Evolutionary conservation across 768 basidiomycete genomes (phyloP).

Genomic region (Termitomyces sp.): DNA sequence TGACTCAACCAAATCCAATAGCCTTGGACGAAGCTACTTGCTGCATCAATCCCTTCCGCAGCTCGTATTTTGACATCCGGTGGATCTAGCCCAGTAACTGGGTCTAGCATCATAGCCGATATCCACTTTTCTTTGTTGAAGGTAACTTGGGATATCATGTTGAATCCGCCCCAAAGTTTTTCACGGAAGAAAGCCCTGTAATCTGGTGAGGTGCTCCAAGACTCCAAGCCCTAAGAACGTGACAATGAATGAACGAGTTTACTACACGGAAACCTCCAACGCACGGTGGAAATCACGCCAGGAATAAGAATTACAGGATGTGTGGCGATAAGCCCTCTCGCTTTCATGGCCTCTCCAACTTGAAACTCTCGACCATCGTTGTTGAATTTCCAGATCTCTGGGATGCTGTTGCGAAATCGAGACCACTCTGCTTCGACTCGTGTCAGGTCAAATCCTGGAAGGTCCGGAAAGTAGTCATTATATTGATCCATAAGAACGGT

Average conservation of each 20-base stretch:
- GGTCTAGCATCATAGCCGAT: constrained; percentile 85
- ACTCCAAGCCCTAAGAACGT: constrained; percentile 67
- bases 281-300: constrained; percentile 83
- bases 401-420: constrained; percentile 61
- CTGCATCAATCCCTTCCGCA: constrained; percentile 89
- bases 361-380: constrained; percentile 79
- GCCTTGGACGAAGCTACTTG: constrained; percentile 80
- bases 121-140: constrained; percentile 92
- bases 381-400: constrained; percentile 80
- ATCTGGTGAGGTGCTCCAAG: constrained; percentile 87
- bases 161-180: constrained; percentile 75
- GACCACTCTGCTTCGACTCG: constrained; percentile 72
- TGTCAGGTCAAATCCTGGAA: constrained; percentile 65
- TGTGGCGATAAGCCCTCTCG: constrained; percentile 60
- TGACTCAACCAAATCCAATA: constrained; percentile 88
- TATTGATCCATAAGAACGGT: constrained; percentile 66
- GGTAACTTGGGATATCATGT: constrained; percentile 78
- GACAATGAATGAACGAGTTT: not conserved
- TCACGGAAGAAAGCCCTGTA: constrained; percentile 91
- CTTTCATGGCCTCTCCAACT: constrained; percentile 66
- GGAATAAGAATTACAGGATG: constrained; percentile 86
- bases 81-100: constrained; percentile 87
- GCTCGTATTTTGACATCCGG: constrained; percentile 83
- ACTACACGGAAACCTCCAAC: constrained; percentile 15
- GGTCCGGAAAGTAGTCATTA: constrained; percentile 58